These are phyloP conservation scores for Candolleomyces eurysporus DNA, from an alignment of 768 basidiomycete species.

Conservation along the genomic window DNA sequence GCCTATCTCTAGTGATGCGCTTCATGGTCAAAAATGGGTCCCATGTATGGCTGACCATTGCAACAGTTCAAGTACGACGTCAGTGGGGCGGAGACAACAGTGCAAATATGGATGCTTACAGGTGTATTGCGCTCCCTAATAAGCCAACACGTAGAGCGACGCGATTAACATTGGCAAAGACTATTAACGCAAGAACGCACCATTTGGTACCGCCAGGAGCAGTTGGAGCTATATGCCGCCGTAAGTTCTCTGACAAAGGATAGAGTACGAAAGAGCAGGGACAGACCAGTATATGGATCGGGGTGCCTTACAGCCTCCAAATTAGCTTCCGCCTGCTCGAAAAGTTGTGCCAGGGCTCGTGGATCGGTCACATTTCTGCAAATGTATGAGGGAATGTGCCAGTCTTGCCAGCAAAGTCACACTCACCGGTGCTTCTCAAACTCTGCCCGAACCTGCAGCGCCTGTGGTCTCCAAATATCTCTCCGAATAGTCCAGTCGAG, in stretches of 20 bases:
- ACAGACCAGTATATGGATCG: constrained; percentile 91
- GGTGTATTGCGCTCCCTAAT: constrained; percentile 78
- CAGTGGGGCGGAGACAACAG: not conserved
- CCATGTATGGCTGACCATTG: constrained; percentile 53
- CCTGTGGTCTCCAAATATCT: constrained; percentile 83
- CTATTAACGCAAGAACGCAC: constrained; percentile 43
- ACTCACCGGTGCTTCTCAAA: constrained; percentile 90
- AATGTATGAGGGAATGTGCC: not conserved
- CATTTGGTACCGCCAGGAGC: constrained; percentile 96
- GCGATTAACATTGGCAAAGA: constrained; percentile 3
- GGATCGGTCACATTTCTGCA: constrained; percentile 81
- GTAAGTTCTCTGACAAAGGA: not conserved
- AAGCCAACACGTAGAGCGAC: constrained; percentile 1
- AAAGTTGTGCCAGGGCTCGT: constrained; percentile 69
- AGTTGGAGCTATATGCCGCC: constrained; percentile 54
- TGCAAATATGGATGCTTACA: constrained; percentile 43
- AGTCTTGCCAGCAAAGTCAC: constrained; percentile 1
- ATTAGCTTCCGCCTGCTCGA: constrained; percentile 77
- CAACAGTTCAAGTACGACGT: constrained; percentile 9
- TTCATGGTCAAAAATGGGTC: constrained; percentile 65
- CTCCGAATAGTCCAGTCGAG: constrained; percentile 89
- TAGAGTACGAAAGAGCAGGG: constrained; percentile 8
- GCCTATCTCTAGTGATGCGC: constrained; percentile 32
- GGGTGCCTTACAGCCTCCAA: constrained; percentile 73
- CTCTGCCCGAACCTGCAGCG: constrained; percentile 83